Evolutionary conservation across 2,329 filamentous ascomycete genomes (phyloP).

Genomic region (Spiromastix sp.): DNA sequence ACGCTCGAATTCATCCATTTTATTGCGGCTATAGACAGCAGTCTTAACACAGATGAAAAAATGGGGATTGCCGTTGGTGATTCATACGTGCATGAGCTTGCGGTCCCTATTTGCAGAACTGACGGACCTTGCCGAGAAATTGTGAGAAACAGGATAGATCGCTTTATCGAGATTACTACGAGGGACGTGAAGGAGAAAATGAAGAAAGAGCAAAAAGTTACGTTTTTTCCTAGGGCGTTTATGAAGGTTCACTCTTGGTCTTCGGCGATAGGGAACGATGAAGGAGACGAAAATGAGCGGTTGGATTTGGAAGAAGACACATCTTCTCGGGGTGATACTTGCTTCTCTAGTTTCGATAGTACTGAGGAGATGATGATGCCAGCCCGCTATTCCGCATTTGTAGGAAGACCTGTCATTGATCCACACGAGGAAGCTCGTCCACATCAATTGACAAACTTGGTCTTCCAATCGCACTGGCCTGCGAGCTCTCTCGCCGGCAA

Average conservation of each 20-base stretch:
- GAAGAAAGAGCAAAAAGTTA: not conserved
- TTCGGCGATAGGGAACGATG: too few species aligned
- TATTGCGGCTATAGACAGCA: constrained; percentile 7
- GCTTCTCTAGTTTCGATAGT: not conserved
- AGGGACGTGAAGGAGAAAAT: not conserved
- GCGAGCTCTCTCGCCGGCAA: constrained; percentile 4
- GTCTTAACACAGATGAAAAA: constrained; percentile 8
- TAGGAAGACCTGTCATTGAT: constrained; percentile 13
- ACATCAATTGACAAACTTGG: constrained; percentile 11
- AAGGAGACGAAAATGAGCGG: too few species aligned
- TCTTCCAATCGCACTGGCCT: constrained; percentile 14
- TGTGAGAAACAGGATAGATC: constrained; percentile 3
- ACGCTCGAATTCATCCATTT: constrained; percentile 9
- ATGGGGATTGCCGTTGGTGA: constrained; percentile 9
- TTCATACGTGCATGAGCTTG: constrained; percentile 8
- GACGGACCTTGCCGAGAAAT: constrained; percentile 6
- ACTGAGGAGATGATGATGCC: constrained; percentile 2
- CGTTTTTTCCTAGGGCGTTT: not conserved
- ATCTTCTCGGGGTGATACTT: not conserved
- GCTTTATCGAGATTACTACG: constrained; percentile 1
- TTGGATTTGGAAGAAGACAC: not conserved
- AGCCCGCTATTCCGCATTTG: constrained; percentile 10
- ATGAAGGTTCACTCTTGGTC: too few species aligned
- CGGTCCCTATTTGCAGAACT: constrained; percentile 10
- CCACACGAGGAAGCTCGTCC: constrained; percentile 4